Evolutionary conservation across 345 rosid species (phyloP), one percentile per base, ranked within the genome.

Genomic region (Carallia pectinifolia): DNA sequence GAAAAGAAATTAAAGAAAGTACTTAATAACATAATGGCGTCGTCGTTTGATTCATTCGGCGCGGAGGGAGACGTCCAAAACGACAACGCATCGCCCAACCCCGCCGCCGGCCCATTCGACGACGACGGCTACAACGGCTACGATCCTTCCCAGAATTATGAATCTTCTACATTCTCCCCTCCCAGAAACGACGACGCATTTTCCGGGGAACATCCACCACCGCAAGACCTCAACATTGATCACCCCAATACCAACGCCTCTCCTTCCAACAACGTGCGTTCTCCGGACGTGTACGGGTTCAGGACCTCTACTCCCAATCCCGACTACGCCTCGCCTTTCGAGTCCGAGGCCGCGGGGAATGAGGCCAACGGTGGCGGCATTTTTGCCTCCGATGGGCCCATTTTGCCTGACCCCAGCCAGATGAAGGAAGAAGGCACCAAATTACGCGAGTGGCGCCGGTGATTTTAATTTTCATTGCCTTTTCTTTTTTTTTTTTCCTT

Each of bases 211-310:
- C 60, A 23, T 10, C 60, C 60, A 23, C 33, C 60, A 7, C 33
- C 6, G 31, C 15, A 56, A 1, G 60, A 23, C 60, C 60, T 8
- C 60, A 27, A 10, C 60, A 8, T 56, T 30, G 60, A 56, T 56
- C 60, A 13, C 23, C 31, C 33, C 60, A 56, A 56, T 3, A 31
- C 30, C 30, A 55, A n/a, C 31, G 15, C 33, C 60, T 56, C 60
- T 56, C 33, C 33, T 29, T 68, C 77, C 59, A 81, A 75, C 9
- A 63, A 69, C 50, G 82, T 74, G 58, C 69, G 71, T 64, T 84
- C 87, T 40, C 77, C 83, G 0, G 85, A 84, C 37, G 80, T 73
- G 23, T 86, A 84, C 2, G 90, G 86, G 16, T 84, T 78, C 67
- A 76, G 76, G 36, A 67, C 72, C 29, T 56, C 84, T 29, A 71